Conservation (phyloP, 2,329 filamentous ascomycete genomes). For the Xylariales sp. region DNA sequence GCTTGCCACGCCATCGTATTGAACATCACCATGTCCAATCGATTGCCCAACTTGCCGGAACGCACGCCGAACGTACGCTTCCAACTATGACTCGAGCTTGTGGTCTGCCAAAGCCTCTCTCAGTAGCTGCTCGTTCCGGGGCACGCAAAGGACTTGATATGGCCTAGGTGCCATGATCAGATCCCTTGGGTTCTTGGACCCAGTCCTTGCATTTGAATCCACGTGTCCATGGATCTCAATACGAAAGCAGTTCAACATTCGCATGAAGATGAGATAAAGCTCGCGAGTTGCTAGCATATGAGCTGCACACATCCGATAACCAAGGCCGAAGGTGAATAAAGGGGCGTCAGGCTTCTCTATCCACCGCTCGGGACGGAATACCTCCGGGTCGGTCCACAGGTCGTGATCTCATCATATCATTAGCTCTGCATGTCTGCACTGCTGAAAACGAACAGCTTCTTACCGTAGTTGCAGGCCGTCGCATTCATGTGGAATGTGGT, state of each 20-base stretch:
- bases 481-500: conserved; percentile 63
- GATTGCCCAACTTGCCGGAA: too few species aligned
- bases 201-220: conserved; percentile 2
- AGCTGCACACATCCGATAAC: conserved; percentile 8
- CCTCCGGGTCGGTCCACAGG: conserved; percentile 4
- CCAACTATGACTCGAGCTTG: too few species aligned
- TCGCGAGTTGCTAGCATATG: conserved; percentile 5
- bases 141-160: conserved; percentile 4
- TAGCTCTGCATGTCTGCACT: background rate
- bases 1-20: too few species aligned
- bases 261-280: conserved; percentile 7
- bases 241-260: conserved; percentile 7
- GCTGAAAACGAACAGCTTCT: background rate
- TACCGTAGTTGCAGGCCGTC: conserved; percentile 66
- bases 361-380: conserved; percentile 6
- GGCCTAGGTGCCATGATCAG: conserved; percentile 3
- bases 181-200: conserved; percentile 1
- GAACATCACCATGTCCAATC: too few species aligned
- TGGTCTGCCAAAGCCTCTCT: conserved; percentile 3
- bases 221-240: background rate
- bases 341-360: conserved; percentile 7
- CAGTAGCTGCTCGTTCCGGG: conserved; percentile 3
- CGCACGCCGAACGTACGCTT: too few species aligned
- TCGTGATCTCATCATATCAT: background rate
- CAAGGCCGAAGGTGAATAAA: conserved; percentile 6